Base-by-base conservation (phyloP, 179 eudicot species). In the Carnegiea gigantea region DNA sequence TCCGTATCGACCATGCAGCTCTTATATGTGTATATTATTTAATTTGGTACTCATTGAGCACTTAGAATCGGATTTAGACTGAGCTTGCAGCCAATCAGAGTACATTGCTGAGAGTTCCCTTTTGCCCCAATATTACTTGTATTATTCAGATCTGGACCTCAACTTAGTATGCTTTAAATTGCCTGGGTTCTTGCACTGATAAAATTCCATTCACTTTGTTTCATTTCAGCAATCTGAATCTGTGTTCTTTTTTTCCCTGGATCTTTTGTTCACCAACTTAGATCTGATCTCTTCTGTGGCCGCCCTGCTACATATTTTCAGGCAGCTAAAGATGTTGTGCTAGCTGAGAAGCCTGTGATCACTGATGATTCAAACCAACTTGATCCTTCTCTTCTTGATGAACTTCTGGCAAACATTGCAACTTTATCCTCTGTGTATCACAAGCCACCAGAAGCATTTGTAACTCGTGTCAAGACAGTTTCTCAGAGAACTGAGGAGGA, bases 271-370 rank as follows among this genome's bases (percentile, higher is more conserved):
- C 57, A 13, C 18, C 9, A 17, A 51, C 57, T 51, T 51, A 12
- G 57, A 51, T 78, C 33, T 70, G 70, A 78, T 24, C 74, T 46
- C 75, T 73, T 21, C 54, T 23, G 21, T 59, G 77, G 70, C 83
- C 54, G 70, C 83, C 54, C 77, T 73, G 53, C 70, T 38, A 9
- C 48, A 30, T 2, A 33, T 70, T 84, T 71, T 68, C 90, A 95
- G 99, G 99, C 99, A 28, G 99, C 99, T 73, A 95, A 95, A 85
- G 99, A 95, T 87, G 97, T 95, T 38, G 99, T 95, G 73, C 84
- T 95, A 80, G 99, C 98, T 71, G 99, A 95, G 87, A 95, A 95
- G 85, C 99, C 99, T 53, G 98, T 95, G 91, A 95, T 95, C 75
- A 90, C 90, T 86, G 99, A 96, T 79, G 97, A 92, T 87, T 96